These are phyloP conservation scores for Lachancea meyersii DNA, from an alignment of 805 yeast species.

Conservation along the genomic window DNA sequence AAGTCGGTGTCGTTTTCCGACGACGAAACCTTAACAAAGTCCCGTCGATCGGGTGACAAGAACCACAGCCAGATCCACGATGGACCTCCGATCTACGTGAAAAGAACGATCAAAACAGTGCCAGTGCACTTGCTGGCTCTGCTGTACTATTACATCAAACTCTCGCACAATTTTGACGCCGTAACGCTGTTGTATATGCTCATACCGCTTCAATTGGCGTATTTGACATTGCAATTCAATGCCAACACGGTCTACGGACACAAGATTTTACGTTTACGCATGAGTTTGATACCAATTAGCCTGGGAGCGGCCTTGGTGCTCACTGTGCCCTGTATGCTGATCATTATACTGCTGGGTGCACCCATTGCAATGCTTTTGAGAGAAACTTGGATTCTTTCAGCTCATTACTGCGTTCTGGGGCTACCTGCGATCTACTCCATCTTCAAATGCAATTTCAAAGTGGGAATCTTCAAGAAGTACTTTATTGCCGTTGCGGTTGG, in stretches of 20 bases:
- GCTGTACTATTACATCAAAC: slow-evolving; percentile 29
- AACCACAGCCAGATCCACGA: slow-evolving; percentile 22
- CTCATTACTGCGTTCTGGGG: slow-evolving; percentile 54
- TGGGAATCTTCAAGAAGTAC: slow-evolving; percentile 39
- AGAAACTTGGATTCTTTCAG: slow-evolving; percentile 56
- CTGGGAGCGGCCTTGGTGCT: slow-evolving; percentile 22
- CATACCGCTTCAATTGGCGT: slow-evolving; percentile 33
- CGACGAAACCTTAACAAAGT: slow-evolving; percentile 26
- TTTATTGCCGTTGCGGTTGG: slow-evolving; percentile 44
- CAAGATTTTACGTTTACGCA: slow-evolving; percentile 28
- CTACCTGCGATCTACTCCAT: slow-evolving; percentile 62
- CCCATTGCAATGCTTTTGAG: slow-evolving; percentile 50
- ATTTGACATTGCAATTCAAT: slow-evolving; percentile 33
- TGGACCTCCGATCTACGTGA: slow-evolving; percentile 32
- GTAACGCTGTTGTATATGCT: slow-evolving; percentile 26
- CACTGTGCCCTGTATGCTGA: slow-evolving; percentile 23
- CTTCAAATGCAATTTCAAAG: slow-evolving; percentile 43
- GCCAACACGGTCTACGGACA: slow-evolving; percentile 31
- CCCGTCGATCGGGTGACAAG: slow-evolving; percentile 13
- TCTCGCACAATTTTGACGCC: slow-evolving; percentile 25
- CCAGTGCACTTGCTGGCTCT: slow-evolving; percentile 33
- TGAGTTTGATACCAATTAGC: slow-evolving; percentile 20
- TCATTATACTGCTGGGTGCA: slow-evolving; percentile 70
- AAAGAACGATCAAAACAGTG: slow-evolving; percentile 24
- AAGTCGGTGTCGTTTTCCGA: slow-evolving; percentile 32